Conservation (phyloP, 2,329 filamentous ascomycete species). For the Coniella lustricola region DNA sequence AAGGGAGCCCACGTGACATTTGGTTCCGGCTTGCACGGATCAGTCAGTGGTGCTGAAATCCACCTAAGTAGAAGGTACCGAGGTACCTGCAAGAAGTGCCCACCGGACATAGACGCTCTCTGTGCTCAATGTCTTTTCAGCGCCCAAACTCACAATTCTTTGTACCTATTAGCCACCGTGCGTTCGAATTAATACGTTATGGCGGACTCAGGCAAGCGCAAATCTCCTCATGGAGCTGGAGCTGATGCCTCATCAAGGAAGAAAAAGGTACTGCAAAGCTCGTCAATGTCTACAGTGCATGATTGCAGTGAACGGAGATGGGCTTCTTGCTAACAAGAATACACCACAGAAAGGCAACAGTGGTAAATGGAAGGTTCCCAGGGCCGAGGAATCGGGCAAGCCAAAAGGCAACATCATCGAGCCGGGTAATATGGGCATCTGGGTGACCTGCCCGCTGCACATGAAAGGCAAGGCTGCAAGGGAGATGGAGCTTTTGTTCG, state of each 20-base stretch:
- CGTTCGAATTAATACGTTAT: neutral
- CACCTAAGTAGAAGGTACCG: too few species aligned
- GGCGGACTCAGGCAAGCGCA: constrained; percentile 11
- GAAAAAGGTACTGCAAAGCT: constrained; percentile 11
- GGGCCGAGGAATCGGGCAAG: constrained; percentile 40
- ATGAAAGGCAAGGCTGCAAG: constrained; percentile 63
- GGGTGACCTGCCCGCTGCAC: constrained; percentile 68
- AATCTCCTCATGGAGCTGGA: constrained; percentile 1
- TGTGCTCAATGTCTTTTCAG: neutral
- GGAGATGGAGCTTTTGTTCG: constrained; percentile 60
- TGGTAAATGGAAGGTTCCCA: constrained; percentile 56
- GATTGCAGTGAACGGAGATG: too few species aligned
- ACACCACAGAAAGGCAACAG: constrained; percentile 39
- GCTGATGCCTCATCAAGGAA: constrained; percentile 7
- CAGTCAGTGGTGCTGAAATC: neutral
- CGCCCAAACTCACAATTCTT: too few species aligned
- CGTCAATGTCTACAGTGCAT: too few species aligned
- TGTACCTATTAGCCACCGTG: neutral
- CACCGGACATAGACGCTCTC: neutral
- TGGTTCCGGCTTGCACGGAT: neutral
- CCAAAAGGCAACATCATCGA: constrained; percentile 45
- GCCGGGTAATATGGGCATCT: constrained; percentile 66
- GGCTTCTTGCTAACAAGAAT: neutral
- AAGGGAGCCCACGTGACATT: neutral
- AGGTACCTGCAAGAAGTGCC: neutral